A percentile compares a stretch with the other conserved stretches of the same genome.
These are phyloP conservation scores for Cyclotella distinguenda DNA, from an alignment of 108 stramenopile genomes.

Conservation along the genomic window DNA sequence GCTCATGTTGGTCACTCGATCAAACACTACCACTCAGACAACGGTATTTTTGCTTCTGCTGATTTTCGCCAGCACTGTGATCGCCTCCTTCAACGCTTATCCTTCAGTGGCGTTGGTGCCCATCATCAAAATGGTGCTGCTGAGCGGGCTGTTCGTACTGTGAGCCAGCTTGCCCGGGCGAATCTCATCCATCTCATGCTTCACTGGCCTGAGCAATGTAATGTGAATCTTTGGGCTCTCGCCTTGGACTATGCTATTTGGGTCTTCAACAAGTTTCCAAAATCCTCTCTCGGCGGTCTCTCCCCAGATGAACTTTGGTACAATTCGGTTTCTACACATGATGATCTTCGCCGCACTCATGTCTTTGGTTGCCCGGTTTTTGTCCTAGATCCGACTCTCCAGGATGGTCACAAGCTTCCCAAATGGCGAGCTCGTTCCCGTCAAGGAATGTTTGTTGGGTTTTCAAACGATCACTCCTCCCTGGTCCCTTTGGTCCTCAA, in stretches of 20 bases:
- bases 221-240: slow-evolving; percentile 44
- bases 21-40: too few species aligned
- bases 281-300: slow-evolving; percentile 1
- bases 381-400: slow-evolving; percentile 2
- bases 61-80: too few species aligned
- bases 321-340: not conserved
- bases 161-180: too few species aligned
- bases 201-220: slow-evolving; percentile 42
- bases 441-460: slow-evolving; percentile 2
- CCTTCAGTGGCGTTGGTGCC: too few species aligned
- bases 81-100: too few species aligned
- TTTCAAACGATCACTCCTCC: not conserved
- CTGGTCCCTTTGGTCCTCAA: not conserved
- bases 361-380: not conserved
- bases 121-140: too few species aligned
- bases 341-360: not conserved
- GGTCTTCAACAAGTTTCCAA: slow-evolving; percentile 37
- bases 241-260: slow-evolving; percentile 15
- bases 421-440: not conserved
- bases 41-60: too few species aligned
- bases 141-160: too few species aligned
- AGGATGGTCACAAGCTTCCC: slow-evolving; percentile 1
- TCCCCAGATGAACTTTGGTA: slow-evolving; percentile 28
- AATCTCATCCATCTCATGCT: too few species aligned
- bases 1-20: too few species aligned